phyloP scores from a whole-genome alignment of 1,284 basidiomycete genomes.

The Ustilago lituana region DNA sequence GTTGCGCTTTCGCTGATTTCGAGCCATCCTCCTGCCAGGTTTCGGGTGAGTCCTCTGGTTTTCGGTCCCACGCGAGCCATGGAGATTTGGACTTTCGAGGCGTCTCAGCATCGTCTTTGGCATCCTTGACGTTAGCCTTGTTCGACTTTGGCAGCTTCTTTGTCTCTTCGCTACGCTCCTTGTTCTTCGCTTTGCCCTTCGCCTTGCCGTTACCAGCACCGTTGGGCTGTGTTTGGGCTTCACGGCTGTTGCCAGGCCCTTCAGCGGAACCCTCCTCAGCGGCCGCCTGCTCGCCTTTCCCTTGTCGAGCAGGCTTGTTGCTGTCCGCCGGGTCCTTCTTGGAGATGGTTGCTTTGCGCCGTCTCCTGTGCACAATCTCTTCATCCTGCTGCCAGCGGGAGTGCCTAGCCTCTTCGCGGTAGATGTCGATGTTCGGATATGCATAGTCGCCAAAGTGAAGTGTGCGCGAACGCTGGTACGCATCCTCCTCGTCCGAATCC shows the following conservation, averaged over 20 bases:
- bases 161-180: neutral
- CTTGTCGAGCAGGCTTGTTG: neutral
- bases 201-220: constrained; percentile 15
- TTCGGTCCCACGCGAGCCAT: constrained; percentile 37
- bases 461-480: constrained; percentile 77
- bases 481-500: constrained; percentile 74
- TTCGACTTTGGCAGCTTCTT: neutral
- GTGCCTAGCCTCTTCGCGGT: constrained; percentile 72
- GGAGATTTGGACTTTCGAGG: constrained; percentile 25
- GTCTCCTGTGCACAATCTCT: constrained; percentile 44
- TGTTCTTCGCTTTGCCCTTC: constrained; percentile 2
- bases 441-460: constrained; percentile 91
- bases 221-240: too few relatives aligned
- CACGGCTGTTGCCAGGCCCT: neutral
- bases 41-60: neutral
- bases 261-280: neutral
- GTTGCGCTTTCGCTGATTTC: neutral
- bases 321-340: constrained; percentile 18
- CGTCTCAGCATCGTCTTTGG: neutral
- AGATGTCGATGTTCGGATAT: constrained; percentile 87
- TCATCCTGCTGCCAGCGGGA: constrained; percentile 45
- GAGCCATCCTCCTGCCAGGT: neutral
- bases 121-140: constrained; percentile 9
- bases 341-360: constrained; percentile 31
- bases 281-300: constrained; percentile 3